phyloP scores from a whole-genome alignment of 2,329 filamentous ascomycete species.

The Pleoardoris graminearum region DNA sequence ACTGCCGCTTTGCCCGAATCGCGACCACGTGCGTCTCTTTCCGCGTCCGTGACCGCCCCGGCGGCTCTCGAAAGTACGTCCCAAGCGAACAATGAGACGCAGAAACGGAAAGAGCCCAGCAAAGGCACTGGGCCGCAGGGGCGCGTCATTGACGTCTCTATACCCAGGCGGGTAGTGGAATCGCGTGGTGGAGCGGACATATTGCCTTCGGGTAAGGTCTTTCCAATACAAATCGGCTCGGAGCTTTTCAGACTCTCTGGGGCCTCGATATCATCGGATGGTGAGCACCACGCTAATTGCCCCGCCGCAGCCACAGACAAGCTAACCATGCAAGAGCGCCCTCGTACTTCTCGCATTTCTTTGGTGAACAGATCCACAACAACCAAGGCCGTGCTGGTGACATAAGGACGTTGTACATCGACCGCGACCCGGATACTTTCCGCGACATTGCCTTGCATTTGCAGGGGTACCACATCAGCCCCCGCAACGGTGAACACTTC shows the following conservation, averaged over 20 bases:
- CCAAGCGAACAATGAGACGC: slow-evolving; percentile 22
- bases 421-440: slow-evolving; percentile 88
- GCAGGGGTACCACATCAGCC: slow-evolving; percentile 84
- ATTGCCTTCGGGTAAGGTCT: slow-evolving; percentile 71
- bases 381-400: slow-evolving; percentile 62
- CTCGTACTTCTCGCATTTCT: slow-evolving; percentile 95
- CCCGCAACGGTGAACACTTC: slow-evolving; percentile 81
- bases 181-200: slow-evolving; percentile 43
- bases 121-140: slow-evolving; percentile 41
- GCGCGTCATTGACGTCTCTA: slow-evolving; percentile 39
- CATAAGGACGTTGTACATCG: slow-evolving; percentile 87
- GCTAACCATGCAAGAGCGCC: slow-evolving; percentile 71
- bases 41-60: slow-evolving; percentile 19
- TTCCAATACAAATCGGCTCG: slow-evolving; percentile 71
- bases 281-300: slow-evolving; percentile 51
- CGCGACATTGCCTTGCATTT: slow-evolving; percentile 86
- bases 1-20: slow-evolving; percentile 21
- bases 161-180: slow-evolving; percentile 34
- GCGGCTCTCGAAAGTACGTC: slow-evolving; percentile 20
- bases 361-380: slow-evolving; percentile 75
- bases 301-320: slow-evolving; percentile 9
- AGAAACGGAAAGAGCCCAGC: slow-evolving; percentile 29
- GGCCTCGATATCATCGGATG: slow-evolving; percentile 72
- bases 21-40: slow-evolving; percentile 24
- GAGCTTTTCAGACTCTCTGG: slow-evolving; percentile 71